Conservation (phyloP, 2,329 filamentous ascomycete species). For the Fusarium hainanense region DNA sequence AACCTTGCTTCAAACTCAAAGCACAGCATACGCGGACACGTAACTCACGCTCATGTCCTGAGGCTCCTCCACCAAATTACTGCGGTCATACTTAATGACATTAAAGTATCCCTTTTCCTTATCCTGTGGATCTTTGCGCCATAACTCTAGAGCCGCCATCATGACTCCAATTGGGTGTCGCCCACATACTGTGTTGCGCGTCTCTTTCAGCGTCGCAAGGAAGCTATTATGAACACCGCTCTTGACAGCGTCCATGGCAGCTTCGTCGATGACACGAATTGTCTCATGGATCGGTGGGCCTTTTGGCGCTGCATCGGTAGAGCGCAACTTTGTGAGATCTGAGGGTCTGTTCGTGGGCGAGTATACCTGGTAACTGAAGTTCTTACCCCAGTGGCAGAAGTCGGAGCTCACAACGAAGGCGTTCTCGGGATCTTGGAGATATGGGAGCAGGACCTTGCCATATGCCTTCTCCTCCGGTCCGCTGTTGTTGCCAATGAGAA, state of each 20-base stretch:
- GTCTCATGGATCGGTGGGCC: slow-evolving; percentile 77
- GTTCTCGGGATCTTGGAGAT: slow-evolving; percentile 78
- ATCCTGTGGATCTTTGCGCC: slow-evolving; percentile 55
- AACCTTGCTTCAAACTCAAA: slow-evolving; percentile 55
- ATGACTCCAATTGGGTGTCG: slow-evolving; percentile 93
- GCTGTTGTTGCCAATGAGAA: too few species aligned
- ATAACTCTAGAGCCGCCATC: slow-evolving; percentile 81
- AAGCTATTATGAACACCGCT: slow-evolving; percentile 40
- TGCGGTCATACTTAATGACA: slow-evolving; percentile 89
- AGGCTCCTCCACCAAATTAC: slow-evolving; percentile 74
- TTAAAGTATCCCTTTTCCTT: slow-evolving; percentile 68
- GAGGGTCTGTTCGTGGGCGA: slow-evolving; percentile 55
- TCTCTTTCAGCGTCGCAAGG: slow-evolving; percentile 62
- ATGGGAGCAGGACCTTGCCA: slow-evolving; percentile 73
- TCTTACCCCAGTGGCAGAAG: slow-evolving; percentile 93
- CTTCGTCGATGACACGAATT: slow-evolving; percentile 81
- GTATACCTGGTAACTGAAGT: slow-evolving; percentile 87
- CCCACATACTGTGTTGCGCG: slow-evolving; percentile 92
- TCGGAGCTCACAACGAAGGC: slow-evolving; percentile 93
- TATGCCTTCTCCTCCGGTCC: too few species aligned
- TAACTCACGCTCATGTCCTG: slow-evolving; percentile 93
- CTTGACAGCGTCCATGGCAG: slow-evolving; percentile 87
- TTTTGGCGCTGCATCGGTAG: too few species aligned
- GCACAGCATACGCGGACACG: slow-evolving; percentile 86
- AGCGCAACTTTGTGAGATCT: slow-evolving; percentile 42